Percentiles rank a stretch among this genome's conserved stretches.
Evolutionary conservation across 805 yeast genomes (phyloP).

Genomic region (Teunomyces gatunensis): DNA sequence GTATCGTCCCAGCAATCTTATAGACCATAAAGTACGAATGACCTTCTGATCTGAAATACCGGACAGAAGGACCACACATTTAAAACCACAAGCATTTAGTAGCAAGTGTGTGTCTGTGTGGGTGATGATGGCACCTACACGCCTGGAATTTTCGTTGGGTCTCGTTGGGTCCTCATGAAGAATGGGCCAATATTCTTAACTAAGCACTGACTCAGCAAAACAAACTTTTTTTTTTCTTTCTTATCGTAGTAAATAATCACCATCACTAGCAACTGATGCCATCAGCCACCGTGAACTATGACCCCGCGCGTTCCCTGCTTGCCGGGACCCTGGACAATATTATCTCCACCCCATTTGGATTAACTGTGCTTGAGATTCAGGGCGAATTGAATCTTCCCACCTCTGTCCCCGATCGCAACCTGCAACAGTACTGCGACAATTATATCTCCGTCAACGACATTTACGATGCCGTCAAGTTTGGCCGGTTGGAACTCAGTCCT

Average conservation of each 20-base stretch:
- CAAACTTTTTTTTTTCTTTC: too few species aligned
- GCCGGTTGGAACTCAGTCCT: conserved; percentile 46
- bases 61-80: too few species aligned
- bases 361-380: conserved; percentile 65
- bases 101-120: too few species aligned
- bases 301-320: conserved; percentile 5
- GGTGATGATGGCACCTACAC: too few species aligned
- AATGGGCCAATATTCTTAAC: background rate
- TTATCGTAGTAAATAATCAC: background rate
- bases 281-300: conserved; percentile 10
- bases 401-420: background rate
- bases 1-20: too few species aligned
- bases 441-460: conserved; percentile 11
- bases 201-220: background rate
- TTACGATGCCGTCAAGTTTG: conserved; percentile 50
- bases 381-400: conserved; percentile 59
- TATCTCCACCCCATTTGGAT: conserved; percentile 56
- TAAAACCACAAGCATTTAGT: too few species aligned
- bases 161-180: too few species aligned
- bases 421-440: too few species aligned
- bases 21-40: too few species aligned
- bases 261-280: conserved; percentile 8
- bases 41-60: too few species aligned
- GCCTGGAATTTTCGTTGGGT: too few species aligned
- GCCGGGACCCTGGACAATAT: conserved; percentile 12